Conservation (phyloP, 2,329 filamentous ascomycete genomes). For the Cercospora berteroae region DNA sequence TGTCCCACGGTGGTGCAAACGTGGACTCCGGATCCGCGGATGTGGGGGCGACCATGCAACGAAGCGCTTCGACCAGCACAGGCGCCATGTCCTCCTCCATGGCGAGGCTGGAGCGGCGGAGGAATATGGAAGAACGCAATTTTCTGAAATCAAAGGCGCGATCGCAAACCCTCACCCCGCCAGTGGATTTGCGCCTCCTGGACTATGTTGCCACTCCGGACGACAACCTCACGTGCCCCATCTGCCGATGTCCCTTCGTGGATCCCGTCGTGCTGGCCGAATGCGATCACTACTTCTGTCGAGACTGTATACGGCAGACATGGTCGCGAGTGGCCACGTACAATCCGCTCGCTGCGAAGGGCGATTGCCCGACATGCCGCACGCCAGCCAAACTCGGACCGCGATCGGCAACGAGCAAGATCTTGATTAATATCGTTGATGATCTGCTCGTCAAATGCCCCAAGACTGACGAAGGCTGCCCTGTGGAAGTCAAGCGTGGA, state of each 20-base stretch:
- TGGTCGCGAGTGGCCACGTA: slow-evolving; percentile 41
- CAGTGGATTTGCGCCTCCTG: slow-evolving; percentile 56
- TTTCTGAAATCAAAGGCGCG: slow-evolving; percentile 31
- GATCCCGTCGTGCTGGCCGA: slow-evolving; percentile 55
- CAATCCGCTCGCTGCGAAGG: slow-evolving; percentile 34
- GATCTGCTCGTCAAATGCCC: slow-evolving; percentile 61
- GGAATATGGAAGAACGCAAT: slow-evolving; percentile 36
- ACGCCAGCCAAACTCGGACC: slow-evolving; percentile 43
- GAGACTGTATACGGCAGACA: slow-evolving; percentile 54
- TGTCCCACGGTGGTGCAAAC: slow-evolving; percentile 11
- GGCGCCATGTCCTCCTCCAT: slow-evolving; percentile 22
- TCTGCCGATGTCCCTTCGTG: slow-evolving; percentile 63
- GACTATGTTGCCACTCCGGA: slow-evolving; percentile 59
- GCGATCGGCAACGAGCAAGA: slow-evolving; percentile 44
- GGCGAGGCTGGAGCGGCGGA: slow-evolving; percentile 33
- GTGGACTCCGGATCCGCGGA: slow-evolving; percentile 1
- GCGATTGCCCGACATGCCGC: slow-evolving; percentile 58
- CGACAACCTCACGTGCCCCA: slow-evolving; percentile 61
- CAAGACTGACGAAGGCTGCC: slow-evolving; percentile 54
- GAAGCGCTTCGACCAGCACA: slow-evolving; percentile 21
- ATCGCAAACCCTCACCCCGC: slow-evolving; percentile 32
- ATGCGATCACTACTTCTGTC: slow-evolving; percentile 65
- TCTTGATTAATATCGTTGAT: slow-evolving; percentile 61
- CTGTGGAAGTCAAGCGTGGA: slow-evolving; percentile 53
- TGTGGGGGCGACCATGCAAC: slow-evolving; percentile 10